Percentiles rank a stretch among this genome's conserved stretches.
Conservation (phyloP, 345 rosid genomes). For the Dovyalis caffra region DNA sequence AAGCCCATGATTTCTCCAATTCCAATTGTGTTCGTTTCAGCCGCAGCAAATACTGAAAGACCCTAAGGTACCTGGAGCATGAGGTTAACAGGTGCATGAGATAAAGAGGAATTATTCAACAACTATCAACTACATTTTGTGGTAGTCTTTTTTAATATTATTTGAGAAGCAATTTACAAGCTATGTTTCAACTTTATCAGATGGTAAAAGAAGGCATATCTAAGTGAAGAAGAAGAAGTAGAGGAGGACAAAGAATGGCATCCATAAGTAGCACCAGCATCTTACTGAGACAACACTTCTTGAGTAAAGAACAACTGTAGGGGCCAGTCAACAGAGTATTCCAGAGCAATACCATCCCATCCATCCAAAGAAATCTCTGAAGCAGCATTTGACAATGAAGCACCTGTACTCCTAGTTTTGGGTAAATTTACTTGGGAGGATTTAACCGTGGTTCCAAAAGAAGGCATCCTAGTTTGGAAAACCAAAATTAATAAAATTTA, state of each 20-base stretch:
- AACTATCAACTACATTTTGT: neutral
- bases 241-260: neutral
- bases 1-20: conserved; percentile 97
- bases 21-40: conserved; percentile 96
- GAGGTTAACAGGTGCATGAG: conserved; percentile 10
- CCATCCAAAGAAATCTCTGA: conserved; percentile 70
- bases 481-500: conserved; percentile 7
- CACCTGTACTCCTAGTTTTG: conserved; percentile 50
- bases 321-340: conserved; percentile 95
- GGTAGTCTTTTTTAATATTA: too few species aligned
- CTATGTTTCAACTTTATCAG: neutral
- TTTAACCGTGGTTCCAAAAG: conserved; percentile 73
- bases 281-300: conserved; percentile 94
- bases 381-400: conserved; percentile 38
- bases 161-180: neutral
- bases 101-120: neutral
- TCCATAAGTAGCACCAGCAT: conserved; percentile 19
- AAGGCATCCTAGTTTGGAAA: conserved; percentile 64
- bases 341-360: conserved; percentile 93
- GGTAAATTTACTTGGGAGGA: conserved; percentile 60
- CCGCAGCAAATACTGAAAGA: conserved; percentile 86
- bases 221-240: neutral
- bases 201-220: neutral
- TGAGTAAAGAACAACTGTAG: conserved; percentile 89
- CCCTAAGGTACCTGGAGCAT: conserved; percentile 66